phyloP scores from a whole-genome alignment of 352 stramenopile species.

The Hyaloperonospora brassicae region DNA sequence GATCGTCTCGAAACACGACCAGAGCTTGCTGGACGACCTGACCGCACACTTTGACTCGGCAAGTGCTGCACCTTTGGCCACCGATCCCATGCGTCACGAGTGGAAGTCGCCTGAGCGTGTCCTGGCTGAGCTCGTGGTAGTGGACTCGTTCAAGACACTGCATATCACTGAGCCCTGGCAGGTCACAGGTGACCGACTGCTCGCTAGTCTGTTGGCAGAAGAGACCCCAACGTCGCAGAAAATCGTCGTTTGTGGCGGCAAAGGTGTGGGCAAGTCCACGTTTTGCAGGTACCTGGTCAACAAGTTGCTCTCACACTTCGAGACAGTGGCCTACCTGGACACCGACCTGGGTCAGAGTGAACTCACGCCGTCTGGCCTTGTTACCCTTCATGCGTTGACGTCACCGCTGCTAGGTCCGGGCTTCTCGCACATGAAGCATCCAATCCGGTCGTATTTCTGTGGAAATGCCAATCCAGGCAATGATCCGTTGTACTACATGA shows the following conservation, averaged over 20 bases:
- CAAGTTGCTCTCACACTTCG: slow-evolving; percentile 67
- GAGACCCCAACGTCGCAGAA: slow-evolving; percentile 22
- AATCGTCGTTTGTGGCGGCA: slow-evolving; percentile 90
- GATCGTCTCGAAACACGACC: slow-evolving; percentile 47
- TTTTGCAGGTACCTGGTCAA: slow-evolving; percentile 93
- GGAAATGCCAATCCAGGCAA: slow-evolving; percentile 66
- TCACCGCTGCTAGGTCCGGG: slow-evolving; percentile 87
- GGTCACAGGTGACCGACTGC: slow-evolving; percentile 34
- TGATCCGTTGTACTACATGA: slow-evolving; percentile 69
- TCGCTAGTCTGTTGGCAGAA: slow-evolving; percentile 27
- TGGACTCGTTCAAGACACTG: slow-evolving; percentile 56
- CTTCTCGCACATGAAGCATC: slow-evolving; percentile 85
- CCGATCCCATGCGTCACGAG: slow-evolving; percentile 26
- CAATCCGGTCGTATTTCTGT: slow-evolving; percentile 68
- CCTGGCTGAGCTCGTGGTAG: slow-evolving; percentile 42
- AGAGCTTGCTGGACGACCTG: slow-evolving; percentile 18
- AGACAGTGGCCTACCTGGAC: slow-evolving; percentile 89
- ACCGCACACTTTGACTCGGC: slow-evolving; percentile 14
- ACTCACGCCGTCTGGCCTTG: slow-evolving; percentile 87
- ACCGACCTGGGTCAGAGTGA: slow-evolving; percentile 94
- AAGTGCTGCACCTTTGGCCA: slow-evolving; percentile 5
- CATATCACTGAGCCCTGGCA: slow-evolving; percentile 58
- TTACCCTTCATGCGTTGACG: slow-evolving; percentile 86
- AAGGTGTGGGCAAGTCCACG: slow-evolving; percentile 94
- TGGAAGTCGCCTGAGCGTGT: slow-evolving; percentile 48